Base-by-base conservation (phyloP, 495 filamentous ascomycete species). In the Pyronema domesticum region DNA sequence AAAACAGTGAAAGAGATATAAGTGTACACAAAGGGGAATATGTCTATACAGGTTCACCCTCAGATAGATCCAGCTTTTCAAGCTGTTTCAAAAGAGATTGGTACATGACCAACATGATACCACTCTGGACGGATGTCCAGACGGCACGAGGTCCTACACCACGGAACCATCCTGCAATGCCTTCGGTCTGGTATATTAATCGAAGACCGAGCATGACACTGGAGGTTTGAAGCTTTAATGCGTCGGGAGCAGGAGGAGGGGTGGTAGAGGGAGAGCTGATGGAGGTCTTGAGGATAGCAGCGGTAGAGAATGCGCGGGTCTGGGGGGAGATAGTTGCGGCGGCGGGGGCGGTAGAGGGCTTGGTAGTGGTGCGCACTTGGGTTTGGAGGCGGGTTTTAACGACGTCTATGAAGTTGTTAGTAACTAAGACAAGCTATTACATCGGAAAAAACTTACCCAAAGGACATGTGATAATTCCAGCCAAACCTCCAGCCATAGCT, bases 321-420 rank as follows among this genome's bases (percentile, higher is more conserved):
- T 50, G 47, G 19, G 8, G 7, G 7, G 34, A 9, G 18, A 50
- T 10, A 23, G 30, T 50, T 1, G 47, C 30, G 59, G 51, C 34
- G 61, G 65, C 3, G 50, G 42, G 17, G 40, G 55, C 42, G 0
- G 33, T 15, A 14, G 45, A 51, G 43, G 35, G 35, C 48, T 54
- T 13, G 61, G 63, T 1, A 70, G 73, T 57, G 10, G 63, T 65
- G 43, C 91, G 82, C 40, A 91, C 73, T 67, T 96, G 89, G 1
- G 91, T 98, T 67, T 98, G 91, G n/a, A 96, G 81, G 47, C 91
- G 76, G 0, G 91, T 98, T 70, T 98, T 98, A 48, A 98, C 93
- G 3, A 98, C 91, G 64, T 98, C 91, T 63, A 43, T 49, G 9
- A 8, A 7, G 14, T 5, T 3, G 19, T 53, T 48, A 50, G 35